A percentile compares a stretch with the other conserved stretches of the same genome.
Evolutionary conservation across 2,329 filamentous ascomycete species (phyloP).

Genomic region (Sarocladiaceae sp.): DNA sequence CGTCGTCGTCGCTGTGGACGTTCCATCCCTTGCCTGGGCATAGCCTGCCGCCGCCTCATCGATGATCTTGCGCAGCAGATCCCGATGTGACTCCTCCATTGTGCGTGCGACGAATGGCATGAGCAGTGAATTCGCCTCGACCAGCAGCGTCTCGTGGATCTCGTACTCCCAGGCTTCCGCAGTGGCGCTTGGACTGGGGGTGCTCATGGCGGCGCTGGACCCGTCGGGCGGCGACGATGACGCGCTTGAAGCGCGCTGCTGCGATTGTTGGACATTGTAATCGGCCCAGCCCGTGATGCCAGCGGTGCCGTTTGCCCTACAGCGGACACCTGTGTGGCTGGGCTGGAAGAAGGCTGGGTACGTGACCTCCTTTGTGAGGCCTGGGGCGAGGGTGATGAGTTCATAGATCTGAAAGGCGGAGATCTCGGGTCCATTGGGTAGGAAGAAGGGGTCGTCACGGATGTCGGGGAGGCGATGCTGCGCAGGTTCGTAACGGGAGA

Average conservation of each 20-base stretch:
- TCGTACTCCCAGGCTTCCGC: slow-evolving; percentile 22
- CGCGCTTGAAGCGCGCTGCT: slow-evolving; percentile 15
- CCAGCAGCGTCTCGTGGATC: slow-evolving; percentile 24
- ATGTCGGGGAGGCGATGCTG: slow-evolving; percentile 25
- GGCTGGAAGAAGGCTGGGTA: slow-evolving; percentile 39
- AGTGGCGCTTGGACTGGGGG: slow-evolving; percentile 18
- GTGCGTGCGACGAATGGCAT: slow-evolving; percentile 28
- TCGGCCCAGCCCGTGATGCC: slow-evolving; percentile 37
- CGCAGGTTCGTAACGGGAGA: slow-evolving; percentile 28
- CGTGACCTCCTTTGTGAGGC: slow-evolving; percentile 31
- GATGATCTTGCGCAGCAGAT: slow-evolving; percentile 24
- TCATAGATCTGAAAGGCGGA: slow-evolving; percentile 26
- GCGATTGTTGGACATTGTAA: slow-evolving; percentile 26
- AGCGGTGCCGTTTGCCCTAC: slow-evolving; percentile 34
- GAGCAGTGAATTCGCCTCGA: slow-evolving; percentile 27
- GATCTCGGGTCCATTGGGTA: slow-evolving; percentile 31
- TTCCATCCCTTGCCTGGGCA: slow-evolving; percentile 8
- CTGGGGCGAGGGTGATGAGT: slow-evolving; percentile 30
- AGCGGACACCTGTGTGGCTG: slow-evolving; percentile 33
- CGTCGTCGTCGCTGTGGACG: slow-evolving; percentile 15
- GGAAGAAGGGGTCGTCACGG: slow-evolving; percentile 36
- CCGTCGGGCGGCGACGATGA: slow-evolving; percentile 5
- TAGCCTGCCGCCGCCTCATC: slow-evolving; percentile 20
- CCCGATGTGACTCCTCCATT: slow-evolving; percentile 22
- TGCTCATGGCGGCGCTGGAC: slow-evolving; percentile 19